Evolutionary conservation across 1,284 basidiomycete genomes (phyloP).

Genomic region (Trametes polyzona): DNA sequence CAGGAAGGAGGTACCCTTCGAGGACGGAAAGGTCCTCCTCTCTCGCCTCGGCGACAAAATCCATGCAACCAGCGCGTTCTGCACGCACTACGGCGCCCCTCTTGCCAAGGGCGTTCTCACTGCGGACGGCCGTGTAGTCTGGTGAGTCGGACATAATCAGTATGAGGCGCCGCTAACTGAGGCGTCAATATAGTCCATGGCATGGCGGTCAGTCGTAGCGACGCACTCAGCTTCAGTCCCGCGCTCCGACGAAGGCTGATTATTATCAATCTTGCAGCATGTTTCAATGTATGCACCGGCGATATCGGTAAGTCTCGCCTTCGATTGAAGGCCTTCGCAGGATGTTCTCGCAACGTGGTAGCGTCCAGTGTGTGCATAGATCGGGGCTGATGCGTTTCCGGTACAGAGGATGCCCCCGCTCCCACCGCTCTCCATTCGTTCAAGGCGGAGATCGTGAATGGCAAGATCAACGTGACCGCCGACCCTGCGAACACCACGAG

Average conservation of each 20-base stretch:
- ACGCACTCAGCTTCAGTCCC: background rate
- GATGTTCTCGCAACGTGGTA: too few relatives aligned
- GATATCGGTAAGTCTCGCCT: constrained; percentile 60
- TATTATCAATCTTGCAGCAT: constrained; percentile 56
- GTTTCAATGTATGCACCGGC: constrained; percentile 84
- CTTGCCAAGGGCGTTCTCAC: constrained; percentile 85
- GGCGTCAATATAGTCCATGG: constrained; percentile 72
- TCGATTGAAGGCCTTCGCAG: background rate
- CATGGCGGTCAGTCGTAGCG: constrained; percentile 74
- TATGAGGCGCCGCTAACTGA: background rate
- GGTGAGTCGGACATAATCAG: constrained; percentile 47
- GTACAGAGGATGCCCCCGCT: constrained; percentile 89
- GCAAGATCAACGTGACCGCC: constrained; percentile 84
- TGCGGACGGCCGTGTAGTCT: constrained; percentile 79
- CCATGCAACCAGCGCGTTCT: constrained; percentile 84
- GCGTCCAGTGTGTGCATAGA: too few relatives aligned
- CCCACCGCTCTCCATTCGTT: constrained; percentile 86
- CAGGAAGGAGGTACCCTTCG: constrained; percentile 86
- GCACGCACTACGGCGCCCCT: constrained; percentile 89
- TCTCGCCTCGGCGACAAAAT: constrained; percentile 77
- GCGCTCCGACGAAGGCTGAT: constrained; percentile 1
- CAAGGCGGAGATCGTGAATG: constrained; percentile 69
- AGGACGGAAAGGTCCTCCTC: constrained; percentile 79
- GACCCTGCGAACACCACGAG: constrained; percentile 70
- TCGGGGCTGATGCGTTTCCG: constrained; percentile 26